Evolutionary conservation across 2,329 filamentous ascomycete genomes (phyloP).

Genomic region (Microsporum ferrugineum): DNA sequence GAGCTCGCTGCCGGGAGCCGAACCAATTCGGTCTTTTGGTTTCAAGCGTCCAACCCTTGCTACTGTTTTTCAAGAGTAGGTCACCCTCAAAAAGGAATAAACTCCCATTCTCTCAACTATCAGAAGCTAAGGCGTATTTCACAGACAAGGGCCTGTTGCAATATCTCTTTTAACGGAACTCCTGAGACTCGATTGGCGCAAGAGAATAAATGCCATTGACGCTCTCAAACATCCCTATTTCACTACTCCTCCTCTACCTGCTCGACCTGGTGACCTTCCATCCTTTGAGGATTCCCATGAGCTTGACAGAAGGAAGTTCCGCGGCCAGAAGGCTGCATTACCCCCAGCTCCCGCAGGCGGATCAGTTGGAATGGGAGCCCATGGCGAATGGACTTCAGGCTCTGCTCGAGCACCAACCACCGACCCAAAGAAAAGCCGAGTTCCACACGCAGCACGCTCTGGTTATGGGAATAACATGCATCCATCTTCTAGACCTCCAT

Average conservation of each 20-base stretch:
- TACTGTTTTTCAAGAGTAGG: slow-evolving; percentile 62
- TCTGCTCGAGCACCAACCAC: slow-evolving; percentile 22
- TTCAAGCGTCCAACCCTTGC: slow-evolving; percentile 54
- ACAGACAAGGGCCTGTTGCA: slow-evolving; percentile 55
- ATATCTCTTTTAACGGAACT: slow-evolving; percentile 72
- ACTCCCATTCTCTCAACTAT: background rate
- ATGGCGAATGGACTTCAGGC: slow-evolving; percentile 41
- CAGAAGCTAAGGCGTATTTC: background rate
- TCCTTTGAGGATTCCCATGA: slow-evolving; percentile 91
- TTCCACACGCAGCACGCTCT: slow-evolving; percentile 26
- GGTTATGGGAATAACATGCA: slow-evolving; percentile 18
- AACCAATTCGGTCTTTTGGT: slow-evolving; percentile 55
- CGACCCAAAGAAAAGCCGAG: slow-evolving; percentile 26
- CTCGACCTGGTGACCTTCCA: slow-evolving; percentile 76
- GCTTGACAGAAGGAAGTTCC: slow-evolving; percentile 82
- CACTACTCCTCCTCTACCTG: slow-evolving; percentile 62
- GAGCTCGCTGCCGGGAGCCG: slow-evolving; percentile 68
- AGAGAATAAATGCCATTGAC: slow-evolving; percentile 84
- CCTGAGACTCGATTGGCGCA: slow-evolving; percentile 77
- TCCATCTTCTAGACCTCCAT: slow-evolving; percentile 20
- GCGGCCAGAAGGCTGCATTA: slow-evolving; percentile 72
- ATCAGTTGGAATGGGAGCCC: slow-evolving; percentile 63
- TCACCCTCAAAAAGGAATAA: background rate
- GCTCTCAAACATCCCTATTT: slow-evolving; percentile 90
- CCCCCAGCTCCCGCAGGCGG: slow-evolving; percentile 88